Evolutionary conservation across 495 filamentous ascomycete species (phyloP), one percentile per base, ranked within the genome.

Genomic region (Bathelium albidoporum): DNA sequence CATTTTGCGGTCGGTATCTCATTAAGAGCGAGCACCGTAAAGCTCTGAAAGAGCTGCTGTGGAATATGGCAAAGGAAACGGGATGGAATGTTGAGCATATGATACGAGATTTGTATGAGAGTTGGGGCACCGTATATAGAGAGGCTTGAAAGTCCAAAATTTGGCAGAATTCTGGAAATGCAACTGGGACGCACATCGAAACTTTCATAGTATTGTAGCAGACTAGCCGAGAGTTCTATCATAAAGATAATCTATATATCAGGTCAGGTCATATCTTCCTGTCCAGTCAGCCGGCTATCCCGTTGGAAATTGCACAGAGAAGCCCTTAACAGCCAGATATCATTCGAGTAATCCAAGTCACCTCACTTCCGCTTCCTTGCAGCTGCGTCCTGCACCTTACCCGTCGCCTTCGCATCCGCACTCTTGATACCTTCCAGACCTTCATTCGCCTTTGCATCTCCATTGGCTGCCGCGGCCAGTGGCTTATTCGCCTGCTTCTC

Each of bases 401-500:
- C 72, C n/a, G 62, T 71, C 10, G 72, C 71, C 59, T 67, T 71
- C 16, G 62, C 71, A 62, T 74, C 70, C 9, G 68, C 72, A 28
- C 67, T 68, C 32, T 71, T 65, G 41, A 67, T 63, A 18, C 68
- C 62, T 29, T 65, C 64, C 28, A 39, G 36, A 24, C 68, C 66
- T 69, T 79, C 77, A 65, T 79, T 77, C 22, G 69, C 59, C 70
- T 77, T 75, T 53, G 72, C 71, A 64, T 76, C 71, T 36, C 64
- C 74, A 45, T 69, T 70, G 5, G 72, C 43, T 32, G 65, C 26
- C 32, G 64, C 69, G 18, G 58, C 60, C 52, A 76, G 58, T 61
- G 70, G 71, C 70, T 72, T 68, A 32, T 41, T 62, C 14, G 71
- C 77, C 52, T 70, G 63, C 59, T 80, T 79, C 64, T 83, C 85